These are phyloP conservation scores for Alternaria sp. DNA, from an alignment of 2,329 filamentous ascomycete species.

Conservation along the genomic window DNA sequence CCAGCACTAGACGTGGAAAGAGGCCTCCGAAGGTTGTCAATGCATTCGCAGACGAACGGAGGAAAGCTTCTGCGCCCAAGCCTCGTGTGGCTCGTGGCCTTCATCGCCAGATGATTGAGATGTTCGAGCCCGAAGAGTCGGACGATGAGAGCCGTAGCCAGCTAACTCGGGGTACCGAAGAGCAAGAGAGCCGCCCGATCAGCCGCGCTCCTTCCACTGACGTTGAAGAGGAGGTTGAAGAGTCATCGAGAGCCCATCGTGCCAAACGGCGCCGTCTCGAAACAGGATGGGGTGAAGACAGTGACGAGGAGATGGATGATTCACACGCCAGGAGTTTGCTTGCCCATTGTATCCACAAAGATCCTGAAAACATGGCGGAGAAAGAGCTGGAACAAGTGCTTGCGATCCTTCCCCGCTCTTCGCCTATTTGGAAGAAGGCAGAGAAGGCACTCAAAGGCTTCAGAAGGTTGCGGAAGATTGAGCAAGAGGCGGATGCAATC, in stretches of 20 bases:
- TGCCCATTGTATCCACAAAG: slow-evolving; percentile 60
- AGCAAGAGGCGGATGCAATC: slow-evolving; percentile 84
- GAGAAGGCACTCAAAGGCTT: slow-evolving; percentile 63
- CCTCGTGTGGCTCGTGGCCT: slow-evolving; percentile 75
- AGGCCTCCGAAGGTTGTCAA: slow-evolving; percentile 52
- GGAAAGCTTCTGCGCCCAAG: slow-evolving; percentile 62
- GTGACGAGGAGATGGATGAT: slow-evolving; percentile 60
- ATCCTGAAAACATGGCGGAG: slow-evolving; percentile 76
- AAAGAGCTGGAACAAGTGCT: slow-evolving; percentile 66
- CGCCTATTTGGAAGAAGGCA: slow-evolving; percentile 79
- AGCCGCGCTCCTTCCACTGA: slow-evolving; percentile 70
- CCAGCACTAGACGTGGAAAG: slow-evolving; percentile 53
- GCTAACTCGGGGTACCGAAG: slow-evolving; percentile 79
- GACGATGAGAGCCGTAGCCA: slow-evolving; percentile 76
- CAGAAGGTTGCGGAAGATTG: slow-evolving; percentile 77
- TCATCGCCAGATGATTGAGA: slow-evolving; percentile 78
- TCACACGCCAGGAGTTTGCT: slow-evolving; percentile 57
- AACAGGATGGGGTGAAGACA: slow-evolving; percentile 58
- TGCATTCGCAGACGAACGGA: slow-evolving; percentile 66
- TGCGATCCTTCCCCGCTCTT: slow-evolving; percentile 63
- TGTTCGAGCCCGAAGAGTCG: slow-evolving; percentile 84
- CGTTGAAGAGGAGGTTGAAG: slow-evolving; percentile 61
- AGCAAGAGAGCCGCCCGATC: slow-evolving; percentile 80
- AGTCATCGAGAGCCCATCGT: slow-evolving; percentile 55
- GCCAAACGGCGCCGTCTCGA: slow-evolving; percentile 57